Conservation (phyloP, 2,329 filamentous ascomycete genomes). For the Fusarium irregulare region DNA sequence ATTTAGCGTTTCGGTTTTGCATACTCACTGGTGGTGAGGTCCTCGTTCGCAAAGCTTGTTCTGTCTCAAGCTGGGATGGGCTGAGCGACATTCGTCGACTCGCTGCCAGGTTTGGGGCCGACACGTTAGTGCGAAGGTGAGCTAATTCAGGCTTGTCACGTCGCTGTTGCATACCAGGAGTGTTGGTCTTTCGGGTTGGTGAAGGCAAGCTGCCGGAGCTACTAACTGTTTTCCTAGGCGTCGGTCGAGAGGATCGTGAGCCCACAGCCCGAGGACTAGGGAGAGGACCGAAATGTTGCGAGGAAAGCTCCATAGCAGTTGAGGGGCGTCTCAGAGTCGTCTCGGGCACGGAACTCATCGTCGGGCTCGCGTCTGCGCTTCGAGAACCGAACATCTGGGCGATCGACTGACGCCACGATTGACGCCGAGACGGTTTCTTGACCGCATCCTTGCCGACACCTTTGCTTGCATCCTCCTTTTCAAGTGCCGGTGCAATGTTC, state of each 20-base stretch:
- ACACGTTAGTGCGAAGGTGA: slow-evolving; percentile 36
- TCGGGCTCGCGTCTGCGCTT: slow-evolving; percentile 21
- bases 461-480: not conserved
- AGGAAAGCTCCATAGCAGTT: slow-evolving; percentile 15
- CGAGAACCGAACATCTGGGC: slow-evolving; percentile 34
- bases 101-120: slow-evolving; percentile 45
- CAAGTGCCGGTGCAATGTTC: slow-evolving; percentile 6
- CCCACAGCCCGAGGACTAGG: slow-evolving; percentile 5
- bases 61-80: slow-evolving; percentile 18
- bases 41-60: slow-evolving; percentile 46
- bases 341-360: slow-evolving; percentile 8
- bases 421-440: slow-evolving; percentile 30
- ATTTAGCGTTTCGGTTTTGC: slow-evolving; percentile 53
- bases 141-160: slow-evolving; percentile 31
- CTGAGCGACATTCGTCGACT: slow-evolving; percentile 16
- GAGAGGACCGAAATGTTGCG: not conserved
- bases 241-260: slow-evolving; percentile 4
- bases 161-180: not conserved
- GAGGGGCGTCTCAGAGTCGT: slow-evolving; percentile 15
- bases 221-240: slow-evolving; percentile 7
- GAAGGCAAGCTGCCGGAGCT: slow-evolving; percentile 12
- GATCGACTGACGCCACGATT: slow-evolving; percentile 36
- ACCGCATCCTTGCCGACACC: not conserved
- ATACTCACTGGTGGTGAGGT: slow-evolving; percentile 58
- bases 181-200: slow-evolving; percentile 4